Evolutionary conservation across 768 basidiomycete genomes (phyloP).

Genomic region (Leccinum disarticulatum): DNA sequence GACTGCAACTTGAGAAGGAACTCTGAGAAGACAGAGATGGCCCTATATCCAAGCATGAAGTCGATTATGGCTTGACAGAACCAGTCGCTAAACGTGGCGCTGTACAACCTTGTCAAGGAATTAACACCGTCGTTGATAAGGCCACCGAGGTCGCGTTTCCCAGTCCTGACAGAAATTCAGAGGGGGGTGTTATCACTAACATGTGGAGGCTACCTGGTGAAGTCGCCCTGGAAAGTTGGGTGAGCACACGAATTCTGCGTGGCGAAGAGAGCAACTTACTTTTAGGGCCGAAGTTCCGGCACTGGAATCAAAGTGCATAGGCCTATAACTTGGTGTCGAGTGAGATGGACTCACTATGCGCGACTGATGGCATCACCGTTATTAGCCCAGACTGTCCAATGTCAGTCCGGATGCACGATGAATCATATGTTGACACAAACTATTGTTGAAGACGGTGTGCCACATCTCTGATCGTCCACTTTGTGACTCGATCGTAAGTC

Average conservation of each 20-base stretch:
- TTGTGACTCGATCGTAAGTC: constrained; percentile 56
- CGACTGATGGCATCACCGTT: constrained; percentile 95
- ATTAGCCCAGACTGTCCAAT: constrained; percentile 86
- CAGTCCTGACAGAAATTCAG: constrained; percentile 57
- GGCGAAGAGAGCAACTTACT: constrained; percentile 43
- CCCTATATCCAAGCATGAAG: constrained; percentile 86
- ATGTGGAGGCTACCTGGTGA: constrained; percentile 59
- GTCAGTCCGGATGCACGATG: not conserved
- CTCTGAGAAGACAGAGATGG: constrained; percentile 86
- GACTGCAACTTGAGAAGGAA: constrained; percentile 86
- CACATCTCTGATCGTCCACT: constrained; percentile 55
- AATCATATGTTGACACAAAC: constrained; percentile 36
- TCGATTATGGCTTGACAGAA: constrained; percentile 96
- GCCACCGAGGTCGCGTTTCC: constrained; percentile 90
- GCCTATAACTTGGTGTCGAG: not conserved
- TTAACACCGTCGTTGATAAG: constrained; percentile 96
- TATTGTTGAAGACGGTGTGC: constrained; percentile 83
- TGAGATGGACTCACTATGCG: constrained; percentile 60
- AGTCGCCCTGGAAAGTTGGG: constrained; percentile 62
- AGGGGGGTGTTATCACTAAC: not conserved
- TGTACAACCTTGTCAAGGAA: constrained; percentile 87
- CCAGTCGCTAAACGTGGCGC: constrained; percentile 93
- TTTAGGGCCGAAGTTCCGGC: constrained; percentile 97
- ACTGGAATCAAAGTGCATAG: constrained; percentile 41
- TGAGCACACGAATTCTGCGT: constrained; percentile 5